phyloP scores from a whole-genome alignment of 148 eudicot genomes.

The Selenicereus undatus region DNA sequence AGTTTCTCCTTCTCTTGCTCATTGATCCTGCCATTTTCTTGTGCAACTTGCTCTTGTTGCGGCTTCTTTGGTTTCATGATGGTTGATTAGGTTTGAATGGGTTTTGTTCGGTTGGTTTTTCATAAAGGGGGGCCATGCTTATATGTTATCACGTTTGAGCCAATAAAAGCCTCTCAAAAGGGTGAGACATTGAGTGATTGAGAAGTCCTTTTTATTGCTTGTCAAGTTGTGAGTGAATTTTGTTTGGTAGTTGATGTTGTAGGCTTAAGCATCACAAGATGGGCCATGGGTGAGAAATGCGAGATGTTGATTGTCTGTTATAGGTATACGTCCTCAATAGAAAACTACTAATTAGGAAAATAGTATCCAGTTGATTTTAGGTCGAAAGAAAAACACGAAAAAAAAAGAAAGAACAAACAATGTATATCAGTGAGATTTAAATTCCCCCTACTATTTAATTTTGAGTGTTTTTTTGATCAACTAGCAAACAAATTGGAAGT shows the following conservation, averaged over 20 bases:
- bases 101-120: constrained; percentile 27
- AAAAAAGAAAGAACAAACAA: no score
- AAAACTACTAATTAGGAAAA: neutral
- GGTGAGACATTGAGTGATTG: constrained; percentile 7
- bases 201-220: neutral
- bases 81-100: neutral
- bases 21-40: neutral
- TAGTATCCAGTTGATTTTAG: neutral
- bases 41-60: neutral
- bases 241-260: neutral
- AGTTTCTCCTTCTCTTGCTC: constrained; percentile 25
- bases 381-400: no score
- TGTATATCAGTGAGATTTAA: neutral
- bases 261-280: neutral
- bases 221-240: neutral
- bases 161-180: constrained; percentile 44
- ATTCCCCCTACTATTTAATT: neutral
- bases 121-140: constrained; percentile 16
- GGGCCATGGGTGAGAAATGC: neutral
- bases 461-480: no score
- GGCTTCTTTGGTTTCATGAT: constrained; percentile 3
- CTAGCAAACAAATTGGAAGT: no score
- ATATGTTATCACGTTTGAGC: constrained; percentile 25
- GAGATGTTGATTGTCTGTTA: neutral
- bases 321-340: neutral